phyloP scores from a whole-genome alignment of 164 flowering plant species.

The Vitis labrusca region DNA sequence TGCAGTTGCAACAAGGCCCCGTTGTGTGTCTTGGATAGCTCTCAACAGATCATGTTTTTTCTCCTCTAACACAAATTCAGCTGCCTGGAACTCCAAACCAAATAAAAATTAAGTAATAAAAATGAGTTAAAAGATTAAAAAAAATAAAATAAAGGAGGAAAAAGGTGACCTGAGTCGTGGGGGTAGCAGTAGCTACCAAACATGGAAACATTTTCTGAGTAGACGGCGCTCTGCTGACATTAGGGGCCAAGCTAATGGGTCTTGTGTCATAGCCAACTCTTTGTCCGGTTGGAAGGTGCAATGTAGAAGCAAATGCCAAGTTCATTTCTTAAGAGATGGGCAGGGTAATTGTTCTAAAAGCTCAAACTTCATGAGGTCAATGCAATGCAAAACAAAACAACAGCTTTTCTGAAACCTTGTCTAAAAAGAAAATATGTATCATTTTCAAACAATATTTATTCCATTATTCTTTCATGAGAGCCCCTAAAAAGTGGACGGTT shows the following conservation, averaged over 20 bases:
- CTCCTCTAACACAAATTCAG: conserved; percentile 45
- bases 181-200: conserved; percentile 18
- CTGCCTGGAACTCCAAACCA: conserved; percentile 13
- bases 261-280: conserved; percentile 3
- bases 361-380: no score
- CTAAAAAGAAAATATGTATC: no score
- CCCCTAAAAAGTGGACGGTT: no score
- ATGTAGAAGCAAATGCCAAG: conserved; percentile 17
- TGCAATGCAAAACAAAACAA: no score
- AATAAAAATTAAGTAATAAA: background rate
- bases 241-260: conserved; percentile 4
- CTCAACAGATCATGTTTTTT: conserved; percentile 61
- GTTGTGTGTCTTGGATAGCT: conserved; percentile 69
- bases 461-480: no score
- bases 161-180: conserved; percentile 15
- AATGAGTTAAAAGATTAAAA: background rate
- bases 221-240: background rate
- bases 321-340: conserved; percentile 17
- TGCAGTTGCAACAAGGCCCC: conserved; percentile 67
- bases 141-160: background rate
- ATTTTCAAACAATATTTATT: no score
- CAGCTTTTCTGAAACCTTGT: no score
- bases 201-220: conserved; percentile 9
- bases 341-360: no score
- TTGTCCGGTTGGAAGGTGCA: conserved; percentile 10